Conservation (phyloP, 768 basidiomycete species). For the Boletus speciosus region DNA sequence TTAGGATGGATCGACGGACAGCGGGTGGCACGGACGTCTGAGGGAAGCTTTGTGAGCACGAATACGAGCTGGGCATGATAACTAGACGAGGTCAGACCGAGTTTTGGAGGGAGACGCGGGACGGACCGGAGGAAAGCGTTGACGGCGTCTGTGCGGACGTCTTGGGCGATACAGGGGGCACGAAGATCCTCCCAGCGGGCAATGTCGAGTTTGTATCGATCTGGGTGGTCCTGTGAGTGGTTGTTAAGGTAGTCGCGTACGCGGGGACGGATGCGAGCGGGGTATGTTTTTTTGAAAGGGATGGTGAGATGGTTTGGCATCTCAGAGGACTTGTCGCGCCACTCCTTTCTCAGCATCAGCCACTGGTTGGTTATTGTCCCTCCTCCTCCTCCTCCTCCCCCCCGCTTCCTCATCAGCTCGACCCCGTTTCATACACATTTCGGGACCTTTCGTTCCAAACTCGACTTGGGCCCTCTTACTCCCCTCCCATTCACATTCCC, state of each 20-base stretch:
- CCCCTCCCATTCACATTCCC: neutral
- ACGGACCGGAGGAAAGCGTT: conserved; percentile 57
- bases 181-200: conserved; percentile 65
- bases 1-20: conserved; percentile 11
- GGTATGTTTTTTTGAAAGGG: conserved; percentile 70
- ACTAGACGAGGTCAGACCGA: conserved; percentile 38
- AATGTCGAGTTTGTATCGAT: conserved; percentile 80
- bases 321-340: conserved; percentile 10
- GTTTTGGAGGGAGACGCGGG: neutral
- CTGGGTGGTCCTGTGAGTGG: conserved; percentile 73
- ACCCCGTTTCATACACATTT: neutral
- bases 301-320: conserved; percentile 80
- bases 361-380: conserved; percentile 11
- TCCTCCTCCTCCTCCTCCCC: neutral
- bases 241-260: conserved; percentile 65
- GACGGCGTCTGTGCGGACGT: conserved; percentile 52
- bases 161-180: conserved; percentile 51
- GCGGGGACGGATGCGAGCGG: conserved; percentile 49
- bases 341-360: conserved; percentile 1
- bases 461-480: conserved; percentile 1
- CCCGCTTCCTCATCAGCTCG: too few relatives aligned
- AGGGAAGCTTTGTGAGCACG: conserved; percentile 79
- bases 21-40: conserved; percentile 49
- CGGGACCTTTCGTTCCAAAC: conserved; percentile 9
- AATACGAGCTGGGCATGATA: conserved; percentile 91